Evolutionary conservation across 2,329 filamentous ascomycete genomes (phyloP).

Genomic region (Penicillium sp.): DNA sequence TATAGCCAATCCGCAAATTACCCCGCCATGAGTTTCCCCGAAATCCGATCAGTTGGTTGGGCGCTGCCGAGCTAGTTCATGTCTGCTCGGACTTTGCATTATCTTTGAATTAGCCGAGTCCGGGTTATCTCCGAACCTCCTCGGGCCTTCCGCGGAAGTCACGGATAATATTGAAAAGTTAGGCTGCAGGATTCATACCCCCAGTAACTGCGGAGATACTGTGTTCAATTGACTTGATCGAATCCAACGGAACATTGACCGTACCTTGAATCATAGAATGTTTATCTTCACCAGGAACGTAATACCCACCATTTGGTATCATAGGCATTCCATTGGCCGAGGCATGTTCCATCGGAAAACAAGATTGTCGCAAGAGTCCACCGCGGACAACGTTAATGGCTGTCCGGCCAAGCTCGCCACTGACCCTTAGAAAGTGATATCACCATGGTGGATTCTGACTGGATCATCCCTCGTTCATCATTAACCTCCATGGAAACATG

Average conservation of each 20-base stretch:
- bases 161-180: not conserved
- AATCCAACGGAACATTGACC: not conserved
- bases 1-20: not conserved
- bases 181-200: not conserved
- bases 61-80: not conserved
- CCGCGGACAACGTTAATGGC: constrained; percentile 20
- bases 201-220: not conserved
- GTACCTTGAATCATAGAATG: not conserved
- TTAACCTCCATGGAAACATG: not conserved
- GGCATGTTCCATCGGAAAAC: constrained; percentile 16
- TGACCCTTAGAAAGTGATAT: constrained; percentile 12
- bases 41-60: constrained; percentile 1
- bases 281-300: not conserved
- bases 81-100: not conserved
- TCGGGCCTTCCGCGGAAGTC: not conserved
- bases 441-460: constrained; percentile 2
- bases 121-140: not conserved
- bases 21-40: not conserved
- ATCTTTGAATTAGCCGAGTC: not conserved
- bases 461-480: not conserved
- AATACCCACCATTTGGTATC: constrained; percentile 22
- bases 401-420: constrained; percentile 12
- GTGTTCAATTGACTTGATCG: not conserved
- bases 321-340: constrained; percentile 19
- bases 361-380: constrained; percentile 14